phyloP scores from a whole-genome alignment of 495 filamentous ascomycete genomes.

The Aspergillus sclerotioniger region DNA sequence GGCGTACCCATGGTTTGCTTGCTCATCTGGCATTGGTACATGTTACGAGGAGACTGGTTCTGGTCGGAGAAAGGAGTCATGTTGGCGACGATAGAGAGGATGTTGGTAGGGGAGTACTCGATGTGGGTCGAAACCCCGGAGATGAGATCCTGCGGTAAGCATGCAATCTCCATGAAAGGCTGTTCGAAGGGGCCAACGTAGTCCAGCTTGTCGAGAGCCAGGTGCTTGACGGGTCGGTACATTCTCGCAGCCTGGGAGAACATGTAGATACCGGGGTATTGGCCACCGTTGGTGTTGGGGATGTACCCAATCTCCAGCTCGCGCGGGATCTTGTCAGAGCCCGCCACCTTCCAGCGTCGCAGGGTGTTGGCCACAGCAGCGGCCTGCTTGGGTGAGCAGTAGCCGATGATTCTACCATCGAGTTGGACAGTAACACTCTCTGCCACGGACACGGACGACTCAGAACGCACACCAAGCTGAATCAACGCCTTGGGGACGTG shows the following conservation, averaged over 20 bases:
- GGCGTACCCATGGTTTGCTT: constrained; percentile 99
- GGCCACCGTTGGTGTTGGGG: constrained; percentile 79
- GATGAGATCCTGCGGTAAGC: constrained; percentile 76
- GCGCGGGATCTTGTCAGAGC: constrained; percentile 75
- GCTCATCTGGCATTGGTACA: constrained; percentile 99
- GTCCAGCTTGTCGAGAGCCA: constrained; percentile 79
- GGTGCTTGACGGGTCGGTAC: constrained; percentile 88
- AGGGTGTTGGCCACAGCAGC: constrained; percentile 76
- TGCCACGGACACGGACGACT: constrained; percentile 68
- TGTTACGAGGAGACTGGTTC: constrained; percentile 98
- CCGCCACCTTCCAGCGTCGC: constrained; percentile 93
- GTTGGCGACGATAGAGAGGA: constrained; percentile 95
- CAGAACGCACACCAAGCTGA: constrained; percentile 71
- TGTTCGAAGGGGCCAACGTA: constrained; percentile 92
- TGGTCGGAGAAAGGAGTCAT: constrained; percentile 99
- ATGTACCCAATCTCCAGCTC: constrained; percentile 91
- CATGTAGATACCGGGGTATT: constrained; percentile 95
- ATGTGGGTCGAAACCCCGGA: constrained; percentile 88
- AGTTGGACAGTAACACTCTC: constrained; percentile 86
- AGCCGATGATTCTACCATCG: constrained; percentile 86
- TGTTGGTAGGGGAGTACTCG: constrained; percentile 92
- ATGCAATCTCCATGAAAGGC: constrained; percentile 97
- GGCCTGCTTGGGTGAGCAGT: constrained; percentile 80
- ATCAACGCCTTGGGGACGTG: constrained; percentile 67
- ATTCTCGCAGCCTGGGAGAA: constrained; percentile 81